These are phyloP conservation scores for Backusella tarrabulga DNA, from an alignment of 192 early-diverging fungal genomes.

Conservation along the genomic window DNA sequence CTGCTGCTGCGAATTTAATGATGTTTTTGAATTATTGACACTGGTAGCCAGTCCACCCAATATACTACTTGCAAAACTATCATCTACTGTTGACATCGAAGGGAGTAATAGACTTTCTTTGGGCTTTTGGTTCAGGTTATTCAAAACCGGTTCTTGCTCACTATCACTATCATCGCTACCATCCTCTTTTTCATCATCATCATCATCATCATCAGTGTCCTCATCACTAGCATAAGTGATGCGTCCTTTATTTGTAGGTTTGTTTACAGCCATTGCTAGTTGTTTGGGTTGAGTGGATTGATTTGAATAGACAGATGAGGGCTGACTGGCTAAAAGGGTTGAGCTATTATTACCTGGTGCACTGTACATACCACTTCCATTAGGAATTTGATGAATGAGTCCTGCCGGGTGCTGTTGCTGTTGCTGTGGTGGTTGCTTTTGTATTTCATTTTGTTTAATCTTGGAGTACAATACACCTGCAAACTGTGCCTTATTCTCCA, in stretches of 20 bases:
- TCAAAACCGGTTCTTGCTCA: slow-evolving; percentile 4
- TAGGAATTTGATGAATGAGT: slow-evolving; percentile 1
- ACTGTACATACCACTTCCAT: background rate
- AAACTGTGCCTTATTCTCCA: slow-evolving; percentile 16
- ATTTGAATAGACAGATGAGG: background rate
- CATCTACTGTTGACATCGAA: slow-evolving; percentile 5
- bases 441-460: background rate
- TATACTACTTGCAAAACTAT: slow-evolving; percentile 13
- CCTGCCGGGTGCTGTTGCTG: background rate
- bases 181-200: slow-evolving; percentile 16
- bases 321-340: background rate
- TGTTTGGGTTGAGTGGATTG: background rate
- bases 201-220: slow-evolving; percentile 22
- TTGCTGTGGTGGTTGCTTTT: background rate
- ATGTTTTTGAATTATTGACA: background rate
- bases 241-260: background rate
- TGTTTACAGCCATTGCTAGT: background rate
- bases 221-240: slow-evolving; percentile 31
- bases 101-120: slow-evolving; percentile 1
- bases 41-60: background rate
- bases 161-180: slow-evolving; percentile 6
- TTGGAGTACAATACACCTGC: background rate
- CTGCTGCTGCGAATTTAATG: background rate
- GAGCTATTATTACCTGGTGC: background rate
- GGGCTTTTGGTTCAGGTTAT: slow-evolving; percentile 1